Evolutionary conservation across 805 yeast species (phyloP).

Genomic region (Zygoascus biomembranicola): DNA sequence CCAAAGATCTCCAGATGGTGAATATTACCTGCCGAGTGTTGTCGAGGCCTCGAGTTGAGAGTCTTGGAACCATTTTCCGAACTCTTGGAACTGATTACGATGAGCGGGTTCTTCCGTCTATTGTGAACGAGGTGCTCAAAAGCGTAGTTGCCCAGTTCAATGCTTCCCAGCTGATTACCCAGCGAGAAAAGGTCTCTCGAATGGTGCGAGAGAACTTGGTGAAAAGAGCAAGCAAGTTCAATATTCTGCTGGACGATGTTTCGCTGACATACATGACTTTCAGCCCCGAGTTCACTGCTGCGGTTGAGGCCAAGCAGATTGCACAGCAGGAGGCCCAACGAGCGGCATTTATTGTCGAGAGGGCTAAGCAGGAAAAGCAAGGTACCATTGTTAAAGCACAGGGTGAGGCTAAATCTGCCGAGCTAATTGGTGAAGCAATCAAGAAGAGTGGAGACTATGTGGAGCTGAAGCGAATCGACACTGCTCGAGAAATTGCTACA

Average conservation of each 20-base stretch:
- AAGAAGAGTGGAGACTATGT: conserved; percentile 94
- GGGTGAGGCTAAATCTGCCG: conserved; percentile 98
- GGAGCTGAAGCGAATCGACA: conserved; percentile 92
- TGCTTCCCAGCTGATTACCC: conserved; percentile 97
- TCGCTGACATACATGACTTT: conserved; percentile 95
- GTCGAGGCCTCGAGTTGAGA: conserved; percentile 72
- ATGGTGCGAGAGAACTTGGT: conserved; percentile 85
- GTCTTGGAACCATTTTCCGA: conserved; percentile 79
- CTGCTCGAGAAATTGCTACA: conserved; percentile 90
- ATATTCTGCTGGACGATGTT: conserved; percentile 85
- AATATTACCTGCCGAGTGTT: conserved; percentile 97
- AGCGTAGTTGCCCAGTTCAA: conserved; percentile 97
- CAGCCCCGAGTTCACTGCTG: conserved; percentile 94
- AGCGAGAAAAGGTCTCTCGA: conserved; percentile 91
- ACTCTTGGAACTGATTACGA: conserved; percentile 93
- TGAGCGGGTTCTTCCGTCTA: conserved; percentile 95
- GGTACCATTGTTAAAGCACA: conserved; percentile 93
- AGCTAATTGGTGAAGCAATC: conserved; percentile 97
- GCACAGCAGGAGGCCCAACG: conserved; percentile 99
- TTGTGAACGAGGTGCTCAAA: conserved; percentile 93
- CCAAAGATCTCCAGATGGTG: conserved; percentile 98
- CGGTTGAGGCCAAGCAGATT: conserved; percentile 97
- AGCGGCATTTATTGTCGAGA: conserved; percentile 94
- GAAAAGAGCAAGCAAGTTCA: conserved; percentile 86
- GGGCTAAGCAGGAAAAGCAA: conserved; percentile 96